Evolutionary conservation across 2,329 filamentous ascomycete genomes (phyloP).

Genomic region (Aspergillus calidoustus): DNA sequence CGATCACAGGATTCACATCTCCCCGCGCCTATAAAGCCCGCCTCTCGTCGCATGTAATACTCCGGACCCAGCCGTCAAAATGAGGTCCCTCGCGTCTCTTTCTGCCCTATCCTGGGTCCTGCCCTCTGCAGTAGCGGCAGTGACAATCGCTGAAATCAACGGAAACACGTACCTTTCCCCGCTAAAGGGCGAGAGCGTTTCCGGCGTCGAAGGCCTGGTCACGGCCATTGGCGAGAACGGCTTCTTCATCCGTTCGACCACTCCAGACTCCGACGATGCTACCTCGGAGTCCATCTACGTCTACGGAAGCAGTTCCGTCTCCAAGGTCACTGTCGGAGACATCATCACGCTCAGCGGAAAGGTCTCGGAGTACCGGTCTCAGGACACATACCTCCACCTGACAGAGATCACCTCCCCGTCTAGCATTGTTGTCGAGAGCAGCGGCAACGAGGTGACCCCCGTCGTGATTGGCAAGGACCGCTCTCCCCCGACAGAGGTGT

Average conservation of each 20-base stretch:
- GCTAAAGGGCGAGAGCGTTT: conserved; percentile 60
- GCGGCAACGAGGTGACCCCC: conserved; percentile 59
- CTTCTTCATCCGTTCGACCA: conserved; percentile 67
- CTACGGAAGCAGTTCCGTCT: conserved; percentile 58
- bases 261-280: conserved; percentile 58
- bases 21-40: not conserved
- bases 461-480: conserved; percentile 64
- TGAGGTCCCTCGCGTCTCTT: conserved; percentile 11
- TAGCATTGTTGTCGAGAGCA: conserved; percentile 59
- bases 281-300: conserved; percentile 72
- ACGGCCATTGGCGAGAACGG: conserved; percentile 66
- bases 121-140: conserved; percentile 31
- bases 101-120: conserved; percentile 13
- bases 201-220: conserved; percentile 65
- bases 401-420: conserved; percentile 65
- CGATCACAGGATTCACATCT: not conserved
- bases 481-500: conserved; percentile 65
- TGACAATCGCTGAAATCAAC: conserved; percentile 67
- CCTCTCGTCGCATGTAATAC: not conserved
- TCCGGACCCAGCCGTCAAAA: conserved; percentile 6
- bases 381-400: conserved; percentile 62
- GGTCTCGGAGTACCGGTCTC: conserved; percentile 64
- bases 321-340: conserved; percentile 65
- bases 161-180: conserved; percentile 68
- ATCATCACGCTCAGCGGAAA: conserved; percentile 64